Conservation (phyloP, 2,329 filamentous ascomycete species). For the Pochonia chlamydosporia region DNA sequence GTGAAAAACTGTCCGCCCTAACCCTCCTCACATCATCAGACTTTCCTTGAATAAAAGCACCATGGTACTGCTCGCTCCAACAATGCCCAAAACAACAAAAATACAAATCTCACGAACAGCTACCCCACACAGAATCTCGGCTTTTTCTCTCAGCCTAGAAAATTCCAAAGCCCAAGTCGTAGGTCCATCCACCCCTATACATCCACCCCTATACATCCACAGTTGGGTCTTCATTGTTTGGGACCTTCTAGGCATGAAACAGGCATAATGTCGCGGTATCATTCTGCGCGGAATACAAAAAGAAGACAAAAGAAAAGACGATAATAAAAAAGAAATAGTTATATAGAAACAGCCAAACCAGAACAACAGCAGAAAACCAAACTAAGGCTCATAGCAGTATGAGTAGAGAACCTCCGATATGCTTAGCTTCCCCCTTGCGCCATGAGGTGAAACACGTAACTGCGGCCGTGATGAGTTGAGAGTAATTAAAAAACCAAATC, state of each 20-base stretch:
- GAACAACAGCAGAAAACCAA: background rate
- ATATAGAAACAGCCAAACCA: background rate
- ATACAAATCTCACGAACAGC: slow-evolving; percentile 3
- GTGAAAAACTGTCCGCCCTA: background rate
- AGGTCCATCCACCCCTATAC: too few relatives aligned
- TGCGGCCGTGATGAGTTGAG: background rate
- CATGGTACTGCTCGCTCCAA: slow-evolving; percentile 1
- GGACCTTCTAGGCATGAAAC: background rate
- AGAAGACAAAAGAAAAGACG: slow-evolving; percentile 5
- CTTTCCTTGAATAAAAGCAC: background rate
- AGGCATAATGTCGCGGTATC: slow-evolving; percentile 7
- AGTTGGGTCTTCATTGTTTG: background rate
- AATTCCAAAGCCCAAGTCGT: too few relatives aligned
- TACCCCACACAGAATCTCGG: slow-evolving; percentile 2
- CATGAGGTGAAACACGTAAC: background rate
- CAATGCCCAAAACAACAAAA: background rate
- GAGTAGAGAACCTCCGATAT: background rate
- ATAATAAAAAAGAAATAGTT: slow-evolving; percentile 4
- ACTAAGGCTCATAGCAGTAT: background rate
- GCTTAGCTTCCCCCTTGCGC: slow-evolving; percentile 4
- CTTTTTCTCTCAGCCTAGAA: background rate
- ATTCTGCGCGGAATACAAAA: slow-evolving; percentile 9
- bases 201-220: background rate
- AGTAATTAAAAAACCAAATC: background rate
- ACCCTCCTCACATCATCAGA: background rate